Base-by-base conservation (phyloP, 2,329 filamentous ascomycete species). In the Nigrospora sphaerica region DNA sequence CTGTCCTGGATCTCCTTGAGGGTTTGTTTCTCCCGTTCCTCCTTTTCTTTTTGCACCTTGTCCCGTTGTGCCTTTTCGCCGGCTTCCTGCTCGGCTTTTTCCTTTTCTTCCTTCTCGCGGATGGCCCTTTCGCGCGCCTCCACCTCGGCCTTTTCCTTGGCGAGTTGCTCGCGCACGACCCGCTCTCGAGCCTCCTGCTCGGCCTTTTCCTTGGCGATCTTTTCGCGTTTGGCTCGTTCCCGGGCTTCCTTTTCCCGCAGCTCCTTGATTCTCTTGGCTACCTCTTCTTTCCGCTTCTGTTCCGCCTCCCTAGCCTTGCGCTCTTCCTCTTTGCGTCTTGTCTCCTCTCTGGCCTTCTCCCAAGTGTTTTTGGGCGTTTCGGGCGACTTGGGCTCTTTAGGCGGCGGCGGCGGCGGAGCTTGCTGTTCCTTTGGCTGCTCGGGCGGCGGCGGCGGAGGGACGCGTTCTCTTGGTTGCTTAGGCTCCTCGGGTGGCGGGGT, bases 271-370 rank as follows among this genome's bases (percentile, higher is more conserved):
- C 72, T 66, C 47, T 68, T 73, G 33, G 74, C 69, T 3, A 74
- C 66, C n/a, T 80, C 77, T 32, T 81, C 78, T 36, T 73, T 75
- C 51, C 75, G 71, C 52, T 79, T 78, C 51, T 78, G 74, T 51
- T 85, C 81, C 3, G 78, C 80, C 52, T 82, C 79, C 51, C 72
- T 75, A 3, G 69, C 69, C 56, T 74, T 83, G 12, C 80, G 79
- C 52, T 85, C 80, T 52, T 83, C 81, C 53, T 85, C 82, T 46
- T 75, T 74, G 48, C 71, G 76, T 38, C 77, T 71, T 17, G 77
- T 84, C 53, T 86, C 83, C 57, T 87, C 83, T 45, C 83, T 72
- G 4, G 82, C 83, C 60, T 80, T 85, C 54, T 86, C 82, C 83
- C 83, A 86, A 0, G 78, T 70, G 10, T 71, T 69, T 56, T 74